These are phyloP conservation scores for Coccomyxa sp. DNA, from an alignment of 139 green algal genomes.

Conservation along the genomic window DNA sequence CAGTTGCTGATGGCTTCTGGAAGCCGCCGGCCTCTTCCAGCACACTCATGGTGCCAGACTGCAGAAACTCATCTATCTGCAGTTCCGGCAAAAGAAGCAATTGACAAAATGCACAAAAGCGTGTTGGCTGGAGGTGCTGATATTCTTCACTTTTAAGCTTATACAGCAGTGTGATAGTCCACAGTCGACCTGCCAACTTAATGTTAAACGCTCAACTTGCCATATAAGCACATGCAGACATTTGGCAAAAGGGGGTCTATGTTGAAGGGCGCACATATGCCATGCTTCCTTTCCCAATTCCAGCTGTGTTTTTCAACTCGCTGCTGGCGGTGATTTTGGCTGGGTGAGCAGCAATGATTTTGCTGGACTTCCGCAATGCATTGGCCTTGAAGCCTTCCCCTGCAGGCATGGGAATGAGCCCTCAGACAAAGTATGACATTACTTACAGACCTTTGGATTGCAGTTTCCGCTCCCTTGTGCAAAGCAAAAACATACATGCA, in stretches of 20 bases:
- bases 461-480: background rate
- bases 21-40: background rate
- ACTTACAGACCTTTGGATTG: too few relatives aligned
- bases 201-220: background rate
- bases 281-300: constrained; percentile 25
- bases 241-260: background rate
- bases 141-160: background rate
- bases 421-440: too few relatives aligned
- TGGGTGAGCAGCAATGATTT: constrained; percentile 4
- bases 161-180: background rate
- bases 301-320: constrained; percentile 6
- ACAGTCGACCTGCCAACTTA: background rate
- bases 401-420: background rate
- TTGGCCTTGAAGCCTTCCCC: constrained; percentile 8
- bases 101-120: background rate
- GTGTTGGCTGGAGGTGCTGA: background rate
- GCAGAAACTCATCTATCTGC: constrained; percentile 28
- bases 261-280: constrained; percentile 6
- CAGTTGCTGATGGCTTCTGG: background rate
- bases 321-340: constrained; percentile 10
- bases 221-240: background rate
- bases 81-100: background rate
- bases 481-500: background rate
- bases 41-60: constrained; percentile 12
- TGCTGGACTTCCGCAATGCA: constrained; percentile 11